Evolutionary conservation across 257 asterid genomes (phyloP).

Genomic region (Nemophila menziesii): DNA sequence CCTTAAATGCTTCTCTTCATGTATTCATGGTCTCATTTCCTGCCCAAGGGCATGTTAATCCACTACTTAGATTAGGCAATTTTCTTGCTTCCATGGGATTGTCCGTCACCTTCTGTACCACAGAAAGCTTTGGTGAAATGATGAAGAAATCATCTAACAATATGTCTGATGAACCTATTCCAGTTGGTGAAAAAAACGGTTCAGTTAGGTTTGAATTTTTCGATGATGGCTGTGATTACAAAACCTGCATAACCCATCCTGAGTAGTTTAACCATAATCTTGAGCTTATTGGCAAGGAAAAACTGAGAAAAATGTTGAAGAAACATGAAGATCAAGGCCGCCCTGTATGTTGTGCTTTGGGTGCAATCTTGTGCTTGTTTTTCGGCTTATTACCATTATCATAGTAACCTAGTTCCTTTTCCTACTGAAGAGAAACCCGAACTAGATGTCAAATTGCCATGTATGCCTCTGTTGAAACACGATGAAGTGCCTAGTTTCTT

Average conservation of each 20-base stretch:
- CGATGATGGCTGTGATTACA: constrained; percentile 12
- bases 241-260: constrained; percentile 15
- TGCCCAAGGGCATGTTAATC: constrained; percentile 72
- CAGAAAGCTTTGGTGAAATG: constrained; percentile 31
- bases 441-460: too few species aligned
- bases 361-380: constrained; percentile 65
- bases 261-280: constrained; percentile 31
- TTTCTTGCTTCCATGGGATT: constrained; percentile 49
- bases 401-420: background rate
- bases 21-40: constrained; percentile 54
- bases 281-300: constrained; percentile 30
- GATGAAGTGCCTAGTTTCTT: constrained; percentile 11
- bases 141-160: constrained; percentile 37
- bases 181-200: constrained; percentile 43
- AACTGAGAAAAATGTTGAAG: constrained; percentile 29
- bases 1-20: constrained; percentile 25
- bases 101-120: constrained; percentile 44
- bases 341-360: constrained; percentile 71
- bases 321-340: constrained; percentile 33
- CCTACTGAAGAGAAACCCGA: background rate
- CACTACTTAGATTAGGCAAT: constrained; percentile 59
- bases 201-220: constrained; percentile 25
- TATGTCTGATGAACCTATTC: constrained; percentile 26
- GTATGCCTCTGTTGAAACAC: constrained; percentile 6
- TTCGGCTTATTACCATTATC: constrained; percentile 1